Evolutionary conservation across 345 rosid species (phyloP).

Genomic region (Nasturtium officinale): DNA sequence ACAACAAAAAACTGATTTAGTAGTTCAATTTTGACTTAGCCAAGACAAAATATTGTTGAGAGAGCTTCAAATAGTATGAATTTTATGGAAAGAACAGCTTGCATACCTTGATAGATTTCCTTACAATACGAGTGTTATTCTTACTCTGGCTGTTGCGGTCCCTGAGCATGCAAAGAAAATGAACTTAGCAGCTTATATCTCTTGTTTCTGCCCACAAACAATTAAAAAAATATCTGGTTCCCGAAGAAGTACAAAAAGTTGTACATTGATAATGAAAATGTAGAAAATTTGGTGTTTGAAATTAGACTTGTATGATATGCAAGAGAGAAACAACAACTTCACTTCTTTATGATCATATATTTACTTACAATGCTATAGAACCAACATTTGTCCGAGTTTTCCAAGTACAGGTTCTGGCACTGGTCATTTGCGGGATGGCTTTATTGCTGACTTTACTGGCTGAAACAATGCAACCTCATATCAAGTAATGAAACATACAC

Average conservation of each 20-base stretch:
- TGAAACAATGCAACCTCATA: slow-evolving; percentile 44
- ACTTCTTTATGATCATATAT: background rate
- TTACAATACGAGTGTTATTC: slow-evolving; percentile 39
- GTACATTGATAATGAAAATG: slow-evolving; percentile 9
- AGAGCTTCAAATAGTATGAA: background rate
- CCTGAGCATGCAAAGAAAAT: slow-evolving; percentile 44
- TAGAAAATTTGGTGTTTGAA: background rate
- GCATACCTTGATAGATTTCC: slow-evolving; percentile 57
- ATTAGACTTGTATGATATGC: background rate
- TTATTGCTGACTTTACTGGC: slow-evolving; percentile 53
- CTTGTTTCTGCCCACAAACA: slow-evolving; percentile 5
- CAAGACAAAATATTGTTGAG: background rate
- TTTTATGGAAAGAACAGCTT: slow-evolving; percentile 18
- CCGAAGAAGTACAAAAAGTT: background rate
- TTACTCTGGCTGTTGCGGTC: slow-evolving; percentile 45
- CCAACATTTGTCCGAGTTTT: slow-evolving; percentile 56
- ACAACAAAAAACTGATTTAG: slow-evolving; percentile 7
- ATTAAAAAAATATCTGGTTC: background rate
- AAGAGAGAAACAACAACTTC: background rate
- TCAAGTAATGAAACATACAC: slow-evolving; percentile 21
- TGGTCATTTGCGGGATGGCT: slow-evolving; percentile 45
- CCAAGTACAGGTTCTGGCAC: slow-evolving; percentile 41
- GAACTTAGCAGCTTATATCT: slow-evolving; percentile 22
- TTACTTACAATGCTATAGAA: slow-evolving; percentile 51
- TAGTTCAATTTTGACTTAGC: slow-evolving; percentile 10